Base-by-base conservation (phyloP, 371 early-diverging fungal species). In the Mortierella sp. region DNA sequence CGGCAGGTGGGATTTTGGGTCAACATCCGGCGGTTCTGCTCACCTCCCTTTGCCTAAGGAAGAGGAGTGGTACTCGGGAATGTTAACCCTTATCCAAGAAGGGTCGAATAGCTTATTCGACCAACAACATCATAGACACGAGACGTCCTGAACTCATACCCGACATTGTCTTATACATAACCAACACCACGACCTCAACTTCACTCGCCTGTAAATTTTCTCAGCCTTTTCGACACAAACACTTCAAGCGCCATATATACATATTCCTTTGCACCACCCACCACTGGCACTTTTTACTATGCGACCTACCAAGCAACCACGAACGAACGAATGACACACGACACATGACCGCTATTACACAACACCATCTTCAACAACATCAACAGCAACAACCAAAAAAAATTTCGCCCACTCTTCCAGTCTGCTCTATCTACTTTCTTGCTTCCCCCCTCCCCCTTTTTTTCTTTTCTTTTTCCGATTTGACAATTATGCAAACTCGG, bases 221-320 rank as follows among this genome's bases (percentile, higher is more conserved):
- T 60, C 68, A 38, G 63, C 19, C 63, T 16, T 60, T 26, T 60
- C 60, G 60, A 73, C 38, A n/a, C n/a, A n/a, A n/a, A 24, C 55
- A 9, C 28, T 24, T 28, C 48, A 34, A 34, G 55, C 42, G 42
- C 42, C 26, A 42, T 50, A 52, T 52, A 55, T 28, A 26, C 38
- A 52, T 24, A 42, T 70, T 24, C 48, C 21, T 65, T 50, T 63
- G 48, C n/a, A n/a, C n/a, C 76, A 52, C 55, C 42, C 44, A 11
- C 21, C 52, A 28, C 48, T 42, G 63, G 31, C 63, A 47, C 47
- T n/a, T 71, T 44, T 28, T 24, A 73, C 71, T 47, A 65, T 65
- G 38, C 65, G 65, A 65, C 65, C 65, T 65, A 65, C 65, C 45
- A 44, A 74, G 26, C 38, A 57, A 55, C 34, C 13, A 47, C 72